Base-by-base conservation (phyloP, 2,329 filamentous ascomycete genomes). In the Ophiostoma perfectum region DNA sequence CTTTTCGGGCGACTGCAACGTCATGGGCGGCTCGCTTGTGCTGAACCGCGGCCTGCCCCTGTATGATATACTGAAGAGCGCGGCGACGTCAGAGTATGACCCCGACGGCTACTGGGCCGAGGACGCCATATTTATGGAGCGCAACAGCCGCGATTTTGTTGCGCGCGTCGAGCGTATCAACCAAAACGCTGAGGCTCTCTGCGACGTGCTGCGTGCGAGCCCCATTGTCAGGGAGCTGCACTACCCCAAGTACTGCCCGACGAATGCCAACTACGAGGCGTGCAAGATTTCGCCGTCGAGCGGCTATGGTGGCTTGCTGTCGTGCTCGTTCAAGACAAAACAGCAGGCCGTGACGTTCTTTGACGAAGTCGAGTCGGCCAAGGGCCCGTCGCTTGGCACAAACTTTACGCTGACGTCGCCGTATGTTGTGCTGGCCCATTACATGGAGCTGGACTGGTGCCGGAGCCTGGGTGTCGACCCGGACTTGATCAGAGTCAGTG, bases 1-100 rank as follows among this genome's bases (percentile, higher is more conserved):
- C 67, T 99, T 99, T 80, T 96, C 92, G 68, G 95, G 95, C 66
- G 95, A 97, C 78, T 95, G 92, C 77, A 98, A 99, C 77, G 95
- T 99, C 73, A 98, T 98, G 94, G 95, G 93, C 69, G 95, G 95
- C 68, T 90, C 89, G 72, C 80, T 83, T 63, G 85, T 89, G 67
- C 76, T 89, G 63, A 89, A 89, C 74, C 86, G 86, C 0, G 85
- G 88, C 4, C 44, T 18, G 36, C 18, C 44, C 0, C 44, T 64
- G 78, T 97, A 97, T 77, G 68, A 77, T 2, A 73, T 79, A 0
- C 78, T 99, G n/a, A 94, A 92, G 76, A 76, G 81, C 5, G 82
- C 83, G n/a, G 86, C 91, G 76, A 78, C 80, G 4, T 76, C 78
- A 8, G 86, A 90, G 60, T 95, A 90, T 76, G 72, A 73, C 67